A percentile compares a stretch with the other conserved stretches of the same genome.
phyloP scores from a whole-genome alignment of 139 green algal genomes.

The Zygnema cylindricum region DNA sequence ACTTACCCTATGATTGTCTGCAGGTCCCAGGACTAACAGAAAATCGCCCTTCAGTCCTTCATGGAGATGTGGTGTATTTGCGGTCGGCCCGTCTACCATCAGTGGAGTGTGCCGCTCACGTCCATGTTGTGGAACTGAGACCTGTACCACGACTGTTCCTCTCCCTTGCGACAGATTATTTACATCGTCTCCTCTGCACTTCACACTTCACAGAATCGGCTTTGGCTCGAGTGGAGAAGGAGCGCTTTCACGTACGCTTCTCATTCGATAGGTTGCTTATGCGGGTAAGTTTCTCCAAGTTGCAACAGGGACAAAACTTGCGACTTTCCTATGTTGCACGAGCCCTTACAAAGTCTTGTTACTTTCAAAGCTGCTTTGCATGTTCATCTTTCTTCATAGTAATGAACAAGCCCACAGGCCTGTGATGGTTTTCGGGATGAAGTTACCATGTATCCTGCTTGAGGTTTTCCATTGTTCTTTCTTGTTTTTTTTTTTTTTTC shows the following conservation, averaged over 20 bases:
- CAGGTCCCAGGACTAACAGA: slow-evolving; percentile 27
- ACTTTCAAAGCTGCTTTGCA: too few species aligned
- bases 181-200: not conserved
- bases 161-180: not conserved
- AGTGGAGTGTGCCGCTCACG: slow-evolving; percentile 13
- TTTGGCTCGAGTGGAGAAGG: not conserved
- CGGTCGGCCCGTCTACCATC: not conserved
- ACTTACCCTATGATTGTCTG: not conserved
- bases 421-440: too few species aligned
- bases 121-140: slow-evolving; percentile 5
- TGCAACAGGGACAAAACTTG: too few species aligned
- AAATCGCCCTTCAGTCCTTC: slow-evolving; percentile 17
- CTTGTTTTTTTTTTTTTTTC: too few species aligned
- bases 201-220: not conserved
- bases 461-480: too few species aligned
- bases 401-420: too few species aligned
- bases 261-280: slow-evolving; percentile 24
- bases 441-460: too few species aligned
- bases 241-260: slow-evolving; percentile 16
- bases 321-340: too few species aligned
- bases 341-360: too few species aligned
- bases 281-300: slow-evolving; percentile 25
- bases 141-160: not conserved
- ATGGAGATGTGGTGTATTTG: slow-evolving; percentile 27
- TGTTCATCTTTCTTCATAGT: too few species aligned